These are phyloP conservation scores for Cladosporium sp. DNA, from an alignment of 2,329 filamentous ascomycete genomes.

Conservation along the genomic window DNA sequence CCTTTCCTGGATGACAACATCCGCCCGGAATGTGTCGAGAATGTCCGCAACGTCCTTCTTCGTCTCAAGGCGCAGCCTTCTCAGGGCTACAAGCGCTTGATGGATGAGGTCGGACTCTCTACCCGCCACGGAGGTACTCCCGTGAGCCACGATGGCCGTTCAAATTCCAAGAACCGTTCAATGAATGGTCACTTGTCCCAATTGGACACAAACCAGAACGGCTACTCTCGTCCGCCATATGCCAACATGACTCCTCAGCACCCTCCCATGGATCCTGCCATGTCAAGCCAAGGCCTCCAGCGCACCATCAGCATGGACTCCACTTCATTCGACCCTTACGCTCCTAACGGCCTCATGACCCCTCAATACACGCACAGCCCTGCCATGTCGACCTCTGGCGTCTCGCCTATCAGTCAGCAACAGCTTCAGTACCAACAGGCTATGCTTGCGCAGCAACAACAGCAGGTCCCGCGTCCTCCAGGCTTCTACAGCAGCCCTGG, in stretches of 20 bases:
- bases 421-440: conserved; percentile 48
- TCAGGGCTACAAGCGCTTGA: conserved; percentile 95
- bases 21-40: conserved; percentile 81
- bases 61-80: conserved; percentile 89
- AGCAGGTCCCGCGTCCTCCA: conserved; percentile 23
- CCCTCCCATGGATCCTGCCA: conserved; percentile 32
- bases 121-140: conserved; percentile 41
- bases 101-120: conserved; percentile 95
- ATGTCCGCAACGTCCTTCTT: conserved; percentile 80
- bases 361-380: conserved; percentile 34
- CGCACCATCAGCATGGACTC: conserved; percentile 47
- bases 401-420: conserved; percentile 39
- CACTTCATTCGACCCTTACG: conserved; percentile 44
- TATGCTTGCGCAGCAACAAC: conserved; percentile 42
- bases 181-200: conserved; percentile 31
- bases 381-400: conserved; percentile 31
- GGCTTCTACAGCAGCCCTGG: conserved; percentile 27
- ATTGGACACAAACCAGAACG: conserved; percentile 28
- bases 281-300: conserved; percentile 35
- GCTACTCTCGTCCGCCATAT: conserved; percentile 34
- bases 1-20: conserved; percentile 95
- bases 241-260: conserved; percentile 29
- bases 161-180: conserved; percentile 30
- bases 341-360: conserved; percentile 33
- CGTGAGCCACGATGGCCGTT: conserved; percentile 31